Percentiles rank a stretch among this genome's conserved stretches.
phyloP scores from a whole-genome alignment of 179 eudicot species.

The Vitellaria paradoxa region DNA sequence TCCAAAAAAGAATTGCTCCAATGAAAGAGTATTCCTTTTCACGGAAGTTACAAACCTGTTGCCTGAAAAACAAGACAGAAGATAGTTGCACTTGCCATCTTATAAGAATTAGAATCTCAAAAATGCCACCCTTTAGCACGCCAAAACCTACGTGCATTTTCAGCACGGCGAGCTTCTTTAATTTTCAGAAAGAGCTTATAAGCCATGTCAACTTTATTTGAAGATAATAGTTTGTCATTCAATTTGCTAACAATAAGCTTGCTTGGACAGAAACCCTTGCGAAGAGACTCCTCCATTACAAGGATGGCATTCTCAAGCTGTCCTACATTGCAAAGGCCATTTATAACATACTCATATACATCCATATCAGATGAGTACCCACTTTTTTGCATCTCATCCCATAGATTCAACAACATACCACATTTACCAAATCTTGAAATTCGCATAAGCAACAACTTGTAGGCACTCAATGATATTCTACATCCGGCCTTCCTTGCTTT shows the following conservation, averaged over 20 bases:
- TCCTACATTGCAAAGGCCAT: constrained; percentile 85
- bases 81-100: neutral
- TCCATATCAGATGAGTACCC: constrained; percentile 69
- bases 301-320: constrained; percentile 80
- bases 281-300: constrained; percentile 74
- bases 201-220: constrained; percentile 59
- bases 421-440: constrained; percentile 93
- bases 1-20: neutral
- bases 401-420: constrained; percentile 68
- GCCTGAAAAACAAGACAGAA: neutral
- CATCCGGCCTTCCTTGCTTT: constrained; percentile 70
- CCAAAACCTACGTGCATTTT: constrained; percentile 71
- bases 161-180: constrained; percentile 57
- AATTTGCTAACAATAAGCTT: constrained; percentile 68
- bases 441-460: constrained; percentile 71
- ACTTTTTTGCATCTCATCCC: constrained; percentile 85
- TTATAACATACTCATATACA: constrained; percentile 71
- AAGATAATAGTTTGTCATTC: constrained; percentile 61
- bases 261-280: constrained; percentile 85
- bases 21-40: neutral
- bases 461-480: constrained; percentile 55
- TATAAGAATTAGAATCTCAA: constrained; percentile 24
- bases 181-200: constrained; percentile 75
- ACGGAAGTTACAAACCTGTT: neutral
- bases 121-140: constrained; percentile 91